Base-by-base conservation (phyloP, 805 yeast species). In the Teunomyces kruisii region DNA sequence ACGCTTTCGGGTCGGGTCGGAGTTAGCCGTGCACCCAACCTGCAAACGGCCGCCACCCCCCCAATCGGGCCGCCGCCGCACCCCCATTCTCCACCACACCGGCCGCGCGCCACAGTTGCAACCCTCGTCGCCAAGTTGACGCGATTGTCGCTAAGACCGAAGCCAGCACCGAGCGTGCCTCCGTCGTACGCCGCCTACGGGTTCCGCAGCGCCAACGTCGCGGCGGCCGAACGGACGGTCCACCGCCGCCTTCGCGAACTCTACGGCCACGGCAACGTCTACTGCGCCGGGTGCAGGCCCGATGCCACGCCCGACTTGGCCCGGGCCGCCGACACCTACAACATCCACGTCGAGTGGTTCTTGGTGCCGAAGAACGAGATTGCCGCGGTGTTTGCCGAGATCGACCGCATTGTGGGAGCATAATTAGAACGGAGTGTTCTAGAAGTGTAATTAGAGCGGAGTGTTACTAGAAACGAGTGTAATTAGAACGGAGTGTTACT, bases 261-360 rank as follows among this genome's bases (percentile, higher is more conserved):
- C 32, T 80, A 69, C 50, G 84, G 84, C 1, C 59, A 61, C 22
- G 82, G 83, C 1, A 69, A 65, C 36, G 57, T 80, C 10, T 68
- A 62, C 43, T 80, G 85, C 55, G 68, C 68, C 10, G 76, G 76
- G 3, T 79, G 84, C 54, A 19, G 6, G 22, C 44, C 46, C 19
- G 19, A 31, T 22, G 4, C 12, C 27, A 41, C 9, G 31, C 39
- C 15, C 15, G 41, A 33, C 36, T 30, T 39, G 33, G 12, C 4
- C 28, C 40, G 30, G 24, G 15, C 27, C 24, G 17, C 38, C 45
- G 42, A 49, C 40, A 16, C 40, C n/a, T 66, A 59, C 49, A 66
- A 65, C 29, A 56, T 72, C 9, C 85, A 80, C 54, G 66, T 65
- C 12, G 85, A 80, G 53, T 80, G 84, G 84, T 80, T 80, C 48